Percentiles rank a stretch among this genome's conserved stretches.
phyloP scores from a whole-genome alignment of 768 basidiomycete species.

The Pulveroboletus sp. region DNA sequence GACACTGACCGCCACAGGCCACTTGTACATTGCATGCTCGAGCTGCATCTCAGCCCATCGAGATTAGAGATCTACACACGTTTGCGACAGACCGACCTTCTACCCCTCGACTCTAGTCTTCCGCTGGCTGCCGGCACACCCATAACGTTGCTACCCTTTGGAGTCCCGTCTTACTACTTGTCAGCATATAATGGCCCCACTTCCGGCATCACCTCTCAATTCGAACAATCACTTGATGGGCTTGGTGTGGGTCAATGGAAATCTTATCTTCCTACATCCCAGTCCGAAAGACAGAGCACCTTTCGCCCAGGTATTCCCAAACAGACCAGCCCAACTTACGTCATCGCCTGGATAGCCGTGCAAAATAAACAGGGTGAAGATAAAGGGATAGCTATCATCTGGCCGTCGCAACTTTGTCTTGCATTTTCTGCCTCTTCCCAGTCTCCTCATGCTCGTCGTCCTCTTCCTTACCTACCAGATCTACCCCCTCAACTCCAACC shows the following conservation, averaged over 20 bases:
- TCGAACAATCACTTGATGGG: conserved; percentile 58
- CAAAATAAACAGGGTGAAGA: conserved; percentile 79
- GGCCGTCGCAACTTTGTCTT: conserved; percentile 61
- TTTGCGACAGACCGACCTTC: conserved; percentile 53
- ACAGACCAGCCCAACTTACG: conserved; percentile 34
- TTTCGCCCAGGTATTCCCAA: conserved; percentile 18
- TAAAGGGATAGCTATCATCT: conserved; percentile 71
- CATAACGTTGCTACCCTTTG: conserved; percentile 65
- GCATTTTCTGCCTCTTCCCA: conserved; percentile 38
- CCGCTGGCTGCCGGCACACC: conserved; percentile 59
- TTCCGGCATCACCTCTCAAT: conserved; percentile 56
- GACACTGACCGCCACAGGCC: conserved; percentile 40
- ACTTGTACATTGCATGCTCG: conserved; percentile 56
- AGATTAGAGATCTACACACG: conserved; percentile 65
- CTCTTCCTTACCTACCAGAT: conserved; percentile 56
- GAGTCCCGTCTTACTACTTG: conserved; percentile 69
- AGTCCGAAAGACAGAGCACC: conserved; percentile 21
- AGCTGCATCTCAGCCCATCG: conserved; percentile 44
- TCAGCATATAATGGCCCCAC: conserved; percentile 68
- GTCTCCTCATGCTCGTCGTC: conserved; percentile 36
- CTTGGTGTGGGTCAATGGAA: conserved; percentile 58
- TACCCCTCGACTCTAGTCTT: conserved; percentile 41
- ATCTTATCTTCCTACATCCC: conserved; percentile 1
- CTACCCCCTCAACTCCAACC: conserved; percentile 60
- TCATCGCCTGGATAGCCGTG: conserved; percentile 72